Conservation (phyloP, 1,139 yeast genomes). For the Dujonia santamariae region DNA sequence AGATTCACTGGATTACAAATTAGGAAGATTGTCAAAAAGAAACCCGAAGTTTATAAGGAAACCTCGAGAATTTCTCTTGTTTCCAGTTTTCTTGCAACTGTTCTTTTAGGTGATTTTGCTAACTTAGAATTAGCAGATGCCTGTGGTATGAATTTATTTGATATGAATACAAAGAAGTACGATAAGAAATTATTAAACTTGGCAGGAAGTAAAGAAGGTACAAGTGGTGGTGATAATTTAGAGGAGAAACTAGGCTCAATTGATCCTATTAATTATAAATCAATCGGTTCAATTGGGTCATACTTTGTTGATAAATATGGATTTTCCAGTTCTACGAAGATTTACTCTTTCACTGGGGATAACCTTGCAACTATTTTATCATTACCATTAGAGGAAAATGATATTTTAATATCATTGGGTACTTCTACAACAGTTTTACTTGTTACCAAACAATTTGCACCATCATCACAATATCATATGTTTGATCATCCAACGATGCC, state of each 20-base stretch:
- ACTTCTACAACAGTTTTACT: conserved; percentile 86
- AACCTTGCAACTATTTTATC: conserved; percentile 87
- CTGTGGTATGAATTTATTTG: conserved; percentile 80
- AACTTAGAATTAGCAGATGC: conserved; percentile 78
- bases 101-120: conserved; percentile 62
- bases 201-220: conserved; percentile 33
- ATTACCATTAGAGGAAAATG: conserved; percentile 72
- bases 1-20: conserved; percentile 91
- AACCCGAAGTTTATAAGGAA: conserved; percentile 49
- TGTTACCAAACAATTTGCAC: conserved; percentile 72
- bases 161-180: conserved; percentile 47
- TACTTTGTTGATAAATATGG: conserved; percentile 70
- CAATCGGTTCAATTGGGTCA: conserved; percentile 44
- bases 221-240: conserved; percentile 24
- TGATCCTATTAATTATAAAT: conserved; percentile 42
- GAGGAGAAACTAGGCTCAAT: conserved; percentile 50
- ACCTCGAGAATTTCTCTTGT: conserved; percentile 71
- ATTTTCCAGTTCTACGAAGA: conserved; percentile 47
- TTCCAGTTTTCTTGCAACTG: conserved; percentile 73
- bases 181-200: conserved; percentile 46
- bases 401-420: conserved; percentile 78
- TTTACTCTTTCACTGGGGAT: conserved; percentile 83
- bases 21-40: conserved; percentile 59
- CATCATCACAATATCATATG: conserved; percentile 80
- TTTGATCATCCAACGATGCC: conserved; percentile 84